A percentile compares a stretch with the other conserved stretches of the same genome.
Conservation (phyloP, 164 flowering plant species). For the Kingdonia uniflora region DNA sequence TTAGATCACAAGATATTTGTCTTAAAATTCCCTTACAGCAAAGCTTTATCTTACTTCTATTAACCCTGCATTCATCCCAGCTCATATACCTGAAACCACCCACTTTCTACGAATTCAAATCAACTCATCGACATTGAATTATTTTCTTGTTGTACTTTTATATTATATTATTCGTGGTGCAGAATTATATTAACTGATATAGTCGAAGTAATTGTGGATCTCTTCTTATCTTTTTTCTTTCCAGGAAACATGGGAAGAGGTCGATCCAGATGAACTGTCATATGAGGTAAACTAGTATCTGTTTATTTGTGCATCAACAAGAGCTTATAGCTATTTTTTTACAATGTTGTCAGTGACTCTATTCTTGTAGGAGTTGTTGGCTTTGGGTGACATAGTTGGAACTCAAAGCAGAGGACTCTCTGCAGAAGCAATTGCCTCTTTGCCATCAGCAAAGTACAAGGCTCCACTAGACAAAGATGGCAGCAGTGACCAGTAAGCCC, state of each 20-base stretch:
- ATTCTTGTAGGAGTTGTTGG: slow-evolving; percentile 61
- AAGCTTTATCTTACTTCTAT: no score
- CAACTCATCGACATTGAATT: no score
- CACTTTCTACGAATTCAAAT: no score
- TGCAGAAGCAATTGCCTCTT: slow-evolving; percentile 60
- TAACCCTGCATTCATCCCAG: no score
- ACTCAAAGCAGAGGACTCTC: slow-evolving; percentile 94
- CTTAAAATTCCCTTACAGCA: no score
- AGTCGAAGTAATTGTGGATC: neutral
- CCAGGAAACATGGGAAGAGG: slow-evolving; percentile 84
- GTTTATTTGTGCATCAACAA: neutral
- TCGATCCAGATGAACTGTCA: slow-evolving; percentile 92
- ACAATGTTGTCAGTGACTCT: slow-evolving; percentile 4
- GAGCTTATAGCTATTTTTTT: neutral
- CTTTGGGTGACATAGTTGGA: slow-evolving; percentile 86
- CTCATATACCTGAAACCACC: no score
- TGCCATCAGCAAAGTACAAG: slow-evolving; percentile 62
- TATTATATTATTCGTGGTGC: no score
- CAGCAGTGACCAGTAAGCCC: slow-evolving; percentile 64
- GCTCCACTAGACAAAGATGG: slow-evolving; percentile 42
- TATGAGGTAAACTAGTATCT: slow-evolving; percentile 73
- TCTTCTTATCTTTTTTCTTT: slow-evolving; percentile 5
- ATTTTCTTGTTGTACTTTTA: no score
- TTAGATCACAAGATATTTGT: no score
- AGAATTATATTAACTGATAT: no score